Evolutionary conservation across 495 filamentous ascomycete genomes (phyloP).

Genomic region (Opeltia flavorubescens): DNA sequence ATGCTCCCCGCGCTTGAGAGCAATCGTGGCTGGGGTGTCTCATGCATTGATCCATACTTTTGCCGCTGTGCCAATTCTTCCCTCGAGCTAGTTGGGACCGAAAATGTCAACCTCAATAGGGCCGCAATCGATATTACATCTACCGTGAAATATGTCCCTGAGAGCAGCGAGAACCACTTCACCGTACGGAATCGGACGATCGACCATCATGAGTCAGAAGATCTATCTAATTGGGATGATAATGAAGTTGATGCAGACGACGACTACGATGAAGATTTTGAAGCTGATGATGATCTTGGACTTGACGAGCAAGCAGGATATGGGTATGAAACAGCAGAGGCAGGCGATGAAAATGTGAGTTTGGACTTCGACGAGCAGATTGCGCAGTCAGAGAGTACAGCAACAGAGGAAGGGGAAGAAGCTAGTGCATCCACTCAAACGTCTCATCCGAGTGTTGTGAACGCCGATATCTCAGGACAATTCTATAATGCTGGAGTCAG

Average conservation of each 20-base stretch:
- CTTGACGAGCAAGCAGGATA: conserved; percentile 3
- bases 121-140: too few species aligned
- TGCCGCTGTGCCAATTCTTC: conserved; percentile 23
- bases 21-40: conserved; percentile 35
- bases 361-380: not conserved
- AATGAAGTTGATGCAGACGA: conserved; percentile 15
- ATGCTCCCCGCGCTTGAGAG: too few species aligned
- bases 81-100: conserved; percentile 28
- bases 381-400: too few species aligned
- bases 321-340: not conserved
- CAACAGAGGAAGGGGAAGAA: too few species aligned
- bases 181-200: not conserved
- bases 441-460: too few species aligned
- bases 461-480: too few species aligned
- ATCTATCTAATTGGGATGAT: not conserved
- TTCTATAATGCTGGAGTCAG: too few species aligned
- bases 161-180: not conserved
- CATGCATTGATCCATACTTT: conserved; percentile 34
- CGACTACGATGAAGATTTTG: conserved; percentile 15
- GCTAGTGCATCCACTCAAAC: too few species aligned
- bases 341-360: conserved; percentile 1
- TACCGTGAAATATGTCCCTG: not conserved
- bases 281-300: conserved; percentile 7
- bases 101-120: not conserved
- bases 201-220: not conserved